Percentiles rank a stretch among this genome's conserved stretches.
These are phyloP conservation scores for Volvariella surrecta DNA, from an alignment of 1,284 basidiomycete species.

Conservation along the genomic window DNA sequence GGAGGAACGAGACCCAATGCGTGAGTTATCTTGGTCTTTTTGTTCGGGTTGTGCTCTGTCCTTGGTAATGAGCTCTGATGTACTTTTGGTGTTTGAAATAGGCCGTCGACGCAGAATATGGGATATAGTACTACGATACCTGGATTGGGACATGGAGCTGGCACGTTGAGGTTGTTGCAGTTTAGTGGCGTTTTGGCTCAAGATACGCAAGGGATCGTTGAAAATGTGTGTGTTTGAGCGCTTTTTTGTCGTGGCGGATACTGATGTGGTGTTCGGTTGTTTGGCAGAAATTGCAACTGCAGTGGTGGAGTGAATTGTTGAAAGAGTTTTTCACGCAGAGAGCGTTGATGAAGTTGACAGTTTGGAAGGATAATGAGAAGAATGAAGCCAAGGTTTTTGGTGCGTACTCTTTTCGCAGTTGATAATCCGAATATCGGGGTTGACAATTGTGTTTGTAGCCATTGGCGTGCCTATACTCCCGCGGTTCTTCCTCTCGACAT, in stretches of 20 bases:
- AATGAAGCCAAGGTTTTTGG: conserved; percentile 75
- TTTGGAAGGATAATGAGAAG: conserved; percentile 73
- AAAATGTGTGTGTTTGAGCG: too few species aligned
- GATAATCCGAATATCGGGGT: conserved; percentile 1
- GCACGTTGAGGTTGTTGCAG: conserved; percentile 48
- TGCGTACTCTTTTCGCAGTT: conserved; percentile 24
- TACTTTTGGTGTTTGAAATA: background rate
- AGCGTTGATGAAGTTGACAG: conserved; percentile 62
- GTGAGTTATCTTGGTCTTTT: too few species aligned
- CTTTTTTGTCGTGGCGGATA: too few species aligned
- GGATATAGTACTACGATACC: too few species aligned
- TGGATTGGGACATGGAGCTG: conserved; percentile 34
- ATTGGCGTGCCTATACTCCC: conserved; percentile 68
- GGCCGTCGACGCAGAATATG: too few species aligned
- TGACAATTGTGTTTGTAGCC: conserved; percentile 34
- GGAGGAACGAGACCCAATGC: too few species aligned
- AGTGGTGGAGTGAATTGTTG: conserved; percentile 57
- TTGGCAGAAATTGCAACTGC: conserved; percentile 47
- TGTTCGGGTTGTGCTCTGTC: too few species aligned
- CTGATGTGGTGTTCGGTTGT: too few species aligned
- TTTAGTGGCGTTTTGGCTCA: conserved; percentile 54
- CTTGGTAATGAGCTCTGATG: conserved; percentile 8
- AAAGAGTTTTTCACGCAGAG: conserved; percentile 57
- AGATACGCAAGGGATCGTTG: conserved; percentile 25
- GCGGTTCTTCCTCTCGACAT: conserved; percentile 75